Conservation (phyloP, 768 basidiomycete species). For the Rickenella mellea region DNA sequence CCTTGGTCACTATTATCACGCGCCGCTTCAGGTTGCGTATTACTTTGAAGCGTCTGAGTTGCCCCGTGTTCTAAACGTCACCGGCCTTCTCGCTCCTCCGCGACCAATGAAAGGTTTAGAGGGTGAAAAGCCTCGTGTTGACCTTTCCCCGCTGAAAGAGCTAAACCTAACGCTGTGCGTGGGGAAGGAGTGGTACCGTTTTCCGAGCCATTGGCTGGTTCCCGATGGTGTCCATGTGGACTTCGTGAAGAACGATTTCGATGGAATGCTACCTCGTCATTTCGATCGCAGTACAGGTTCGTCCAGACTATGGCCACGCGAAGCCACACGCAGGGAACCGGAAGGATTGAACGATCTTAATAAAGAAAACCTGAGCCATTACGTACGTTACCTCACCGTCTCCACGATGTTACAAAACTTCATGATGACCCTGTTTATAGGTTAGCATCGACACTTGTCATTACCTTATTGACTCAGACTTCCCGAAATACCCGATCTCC, state of each 20-base stretch:
- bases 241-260: constrained; percentile 88
- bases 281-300: constrained; percentile 41
- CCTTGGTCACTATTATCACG: constrained; percentile 82
- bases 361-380: constrained; percentile 63
- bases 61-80: constrained; percentile 68
- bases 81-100: constrained; percentile 49
- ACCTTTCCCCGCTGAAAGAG: constrained; percentile 56
- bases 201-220: constrained; percentile 83
- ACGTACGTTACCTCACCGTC: constrained; percentile 42
- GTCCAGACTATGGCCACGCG: constrained; percentile 41
- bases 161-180: constrained; percentile 75
- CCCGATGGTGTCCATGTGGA: constrained; percentile 76
- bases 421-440: constrained; percentile 25
- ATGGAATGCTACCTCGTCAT: constrained; percentile 79
- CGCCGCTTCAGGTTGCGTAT: constrained; percentile 65
- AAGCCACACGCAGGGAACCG: constrained; percentile 54
- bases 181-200: constrained; percentile 95
- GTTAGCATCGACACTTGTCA: constrained; percentile 68
- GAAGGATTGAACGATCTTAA: constrained; percentile 82
- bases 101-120: constrained; percentile 26
- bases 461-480: constrained; percentile 87
- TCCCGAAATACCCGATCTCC: constrained; percentile 53
- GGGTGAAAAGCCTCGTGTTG: constrained; percentile 39
- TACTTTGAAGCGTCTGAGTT: constrained; percentile 72
- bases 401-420: constrained; percentile 1